Evolutionary conservation across 2,329 filamentous ascomycete genomes (phyloP).

Genomic region (Xylaria polymorpha): DNA sequence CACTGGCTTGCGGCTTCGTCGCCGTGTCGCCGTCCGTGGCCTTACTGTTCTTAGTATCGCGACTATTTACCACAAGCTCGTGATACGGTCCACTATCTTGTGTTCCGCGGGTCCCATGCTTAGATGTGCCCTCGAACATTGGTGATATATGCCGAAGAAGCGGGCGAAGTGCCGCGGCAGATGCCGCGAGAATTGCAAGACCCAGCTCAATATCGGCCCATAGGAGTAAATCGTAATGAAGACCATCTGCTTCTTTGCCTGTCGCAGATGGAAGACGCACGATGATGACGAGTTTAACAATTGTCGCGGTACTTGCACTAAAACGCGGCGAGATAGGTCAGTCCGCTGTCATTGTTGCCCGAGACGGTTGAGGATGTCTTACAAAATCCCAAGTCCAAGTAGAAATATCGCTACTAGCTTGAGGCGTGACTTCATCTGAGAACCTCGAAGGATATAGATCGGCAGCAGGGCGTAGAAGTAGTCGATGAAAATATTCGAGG

Average conservation of each 20-base stretch:
- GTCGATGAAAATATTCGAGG: slow-evolving; percentile 52
- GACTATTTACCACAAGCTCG: slow-evolving; percentile 32
- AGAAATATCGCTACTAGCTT: slow-evolving; percentile 48
- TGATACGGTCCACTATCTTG: slow-evolving; percentile 36
- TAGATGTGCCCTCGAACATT: slow-evolving; percentile 27
- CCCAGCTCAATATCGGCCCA: slow-evolving; percentile 51
- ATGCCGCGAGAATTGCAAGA: slow-evolving; percentile 49
- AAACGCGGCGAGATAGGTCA: slow-evolving; percentile 10
- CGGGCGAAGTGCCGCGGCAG: slow-evolving; percentile 49
- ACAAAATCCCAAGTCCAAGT: slow-evolving; percentile 51
- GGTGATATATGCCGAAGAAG: slow-evolving; percentile 46
- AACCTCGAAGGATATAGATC: slow-evolving; percentile 47
- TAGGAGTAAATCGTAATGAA: slow-evolving; percentile 50
- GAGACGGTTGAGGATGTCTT: slow-evolving; percentile 47
- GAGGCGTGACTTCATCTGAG: slow-evolving; percentile 45
- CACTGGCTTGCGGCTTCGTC: slow-evolving; percentile 4
- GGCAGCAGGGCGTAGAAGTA: slow-evolving; percentile 51
- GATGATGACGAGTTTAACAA: slow-evolving; percentile 51
- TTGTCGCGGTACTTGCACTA: slow-evolving; percentile 51
- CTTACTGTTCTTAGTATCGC: slow-evolving; percentile 14
- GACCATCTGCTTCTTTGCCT: slow-evolving; percentile 38
- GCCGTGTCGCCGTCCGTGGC: not conserved
- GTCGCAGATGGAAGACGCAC: slow-evolving; percentile 43
- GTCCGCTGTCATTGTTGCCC: not conserved
- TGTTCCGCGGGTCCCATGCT: slow-evolving; percentile 14